Evolutionary conservation across 169 alveolate species (phyloP).

Genomic region (Cryptosporidium meleagridis): DNA sequence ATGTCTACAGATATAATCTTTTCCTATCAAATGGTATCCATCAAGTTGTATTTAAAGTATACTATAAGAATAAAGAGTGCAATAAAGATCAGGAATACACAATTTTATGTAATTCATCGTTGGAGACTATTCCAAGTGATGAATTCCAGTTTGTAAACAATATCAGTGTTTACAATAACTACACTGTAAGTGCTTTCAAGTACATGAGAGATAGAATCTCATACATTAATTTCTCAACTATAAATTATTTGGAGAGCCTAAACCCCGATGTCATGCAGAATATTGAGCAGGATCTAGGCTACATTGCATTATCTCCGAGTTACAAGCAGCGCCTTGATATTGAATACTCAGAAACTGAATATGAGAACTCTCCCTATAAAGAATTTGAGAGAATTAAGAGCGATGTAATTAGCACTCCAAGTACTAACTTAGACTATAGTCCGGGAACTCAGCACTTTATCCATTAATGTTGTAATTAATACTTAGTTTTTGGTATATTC

Average conservation of each 20-base stretch:
- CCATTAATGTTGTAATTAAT: neutral
- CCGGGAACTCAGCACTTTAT: conserved; percentile 2
- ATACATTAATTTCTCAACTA: neutral
- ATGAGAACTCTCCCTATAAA: neutral
- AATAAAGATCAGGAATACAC: neutral
- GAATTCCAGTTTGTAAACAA: conserved; percentile 42
- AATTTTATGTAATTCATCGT: conserved; percentile 39
- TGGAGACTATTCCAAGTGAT: conserved; percentile 36
- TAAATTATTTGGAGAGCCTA: neutral
- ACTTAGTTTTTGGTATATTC: neutral
- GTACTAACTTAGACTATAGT: conserved; percentile 55
- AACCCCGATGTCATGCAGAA: neutral
- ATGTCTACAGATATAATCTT: conserved; percentile 16
- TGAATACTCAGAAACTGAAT: neutral
- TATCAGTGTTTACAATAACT: neutral
- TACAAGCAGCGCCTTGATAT: neutral
- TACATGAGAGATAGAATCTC: conserved; percentile 20
- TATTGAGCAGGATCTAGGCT: conserved; percentile 10
- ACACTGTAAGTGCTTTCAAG: conserved; percentile 38
- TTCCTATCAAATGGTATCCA: conserved; percentile 38
- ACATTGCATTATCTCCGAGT: conserved; percentile 51
- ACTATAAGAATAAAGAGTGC: neutral
- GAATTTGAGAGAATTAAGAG: neutral
- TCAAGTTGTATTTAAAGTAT: conserved; percentile 39
- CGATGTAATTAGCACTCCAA: conserved; percentile 28